A percentile compares a stretch with the other conserved stretches of the same genome.
These are phyloP conservation scores for Favolaschia claudopus DNA, from an alignment of 768 basidiomycete genomes.

Conservation along the genomic window DNA sequence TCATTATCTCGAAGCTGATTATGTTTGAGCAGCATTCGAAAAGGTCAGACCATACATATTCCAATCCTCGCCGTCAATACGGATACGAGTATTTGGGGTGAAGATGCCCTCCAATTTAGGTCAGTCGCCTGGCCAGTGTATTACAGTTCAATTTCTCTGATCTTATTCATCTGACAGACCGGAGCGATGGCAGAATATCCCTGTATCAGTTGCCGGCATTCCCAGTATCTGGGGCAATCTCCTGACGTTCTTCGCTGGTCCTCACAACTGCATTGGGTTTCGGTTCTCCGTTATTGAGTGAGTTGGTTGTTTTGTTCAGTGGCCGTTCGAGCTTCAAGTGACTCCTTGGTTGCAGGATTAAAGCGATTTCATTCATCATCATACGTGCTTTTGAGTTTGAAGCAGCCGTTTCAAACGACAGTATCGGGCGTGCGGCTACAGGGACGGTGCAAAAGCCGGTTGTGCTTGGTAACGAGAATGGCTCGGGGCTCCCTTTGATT, in stretches of 20 bases:
- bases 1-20: background rate
- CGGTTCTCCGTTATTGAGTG: conserved; percentile 67
- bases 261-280: conserved; percentile 72
- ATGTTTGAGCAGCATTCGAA: conserved; percentile 39
- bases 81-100: conserved; percentile 63
- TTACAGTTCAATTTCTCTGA: background rate
- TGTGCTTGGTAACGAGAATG: too few relatives aligned
- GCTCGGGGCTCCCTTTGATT: too few relatives aligned
- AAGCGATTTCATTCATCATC: conserved; percentile 48
- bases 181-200: conserved; percentile 64
- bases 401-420: background rate
- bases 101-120: conserved; percentile 68
- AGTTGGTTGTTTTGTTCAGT: background rate
- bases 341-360: conserved; percentile 32
- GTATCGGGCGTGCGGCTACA: too few relatives aligned
- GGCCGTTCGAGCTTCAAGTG: background rate
- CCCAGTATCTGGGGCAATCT: conserved; percentile 70
- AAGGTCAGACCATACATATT: conserved; percentile 54
- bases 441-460: too few relatives aligned
- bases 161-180: conserved; percentile 49
- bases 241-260: conserved; percentile 67
- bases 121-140: too few relatives aligned
- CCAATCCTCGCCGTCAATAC: conserved; percentile 63
- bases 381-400: conserved; percentile 55
- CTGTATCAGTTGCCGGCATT: conserved; percentile 51